phyloP scores from a whole-genome alignment of 352 stramenopile genomes.

The Phytopythium helicoides region DNA sequence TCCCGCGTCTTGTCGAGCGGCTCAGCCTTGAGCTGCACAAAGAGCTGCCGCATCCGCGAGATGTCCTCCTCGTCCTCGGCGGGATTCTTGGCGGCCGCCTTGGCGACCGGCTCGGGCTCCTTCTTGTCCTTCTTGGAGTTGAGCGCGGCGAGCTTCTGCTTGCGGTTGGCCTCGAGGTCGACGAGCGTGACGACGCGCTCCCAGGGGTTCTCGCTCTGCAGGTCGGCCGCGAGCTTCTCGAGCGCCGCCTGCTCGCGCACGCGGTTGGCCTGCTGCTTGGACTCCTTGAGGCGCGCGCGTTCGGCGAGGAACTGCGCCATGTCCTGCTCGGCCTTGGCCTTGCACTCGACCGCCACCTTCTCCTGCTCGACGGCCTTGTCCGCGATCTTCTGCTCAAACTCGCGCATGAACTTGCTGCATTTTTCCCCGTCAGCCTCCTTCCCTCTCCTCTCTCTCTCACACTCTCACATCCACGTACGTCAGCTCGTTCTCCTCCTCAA shows the following conservation, averaged over 20 bases:
- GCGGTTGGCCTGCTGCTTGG: conserved; percentile 91
- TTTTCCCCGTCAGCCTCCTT: too few relatives aligned
- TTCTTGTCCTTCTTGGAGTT: conserved; percentile 51
- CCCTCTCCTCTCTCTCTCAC: conserved; percentile 6
- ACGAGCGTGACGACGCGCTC: conserved; percentile 93
- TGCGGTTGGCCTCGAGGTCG: conserved; percentile 81
- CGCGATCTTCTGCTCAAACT: conserved; percentile 68
- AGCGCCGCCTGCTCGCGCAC: conserved; percentile 93
- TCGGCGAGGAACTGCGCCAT: conserved; percentile 86
- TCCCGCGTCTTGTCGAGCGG: conserved; percentile 79
- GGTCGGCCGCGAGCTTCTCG: conserved; percentile 93
- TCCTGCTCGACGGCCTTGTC: conserved; percentile 68
- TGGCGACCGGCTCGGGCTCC: conserved; percentile 33
- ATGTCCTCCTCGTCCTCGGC: conserved; percentile 82
- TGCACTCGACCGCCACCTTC: conserved; percentile 68
- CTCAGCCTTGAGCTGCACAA: conserved; percentile 94
- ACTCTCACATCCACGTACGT: too few relatives aligned
- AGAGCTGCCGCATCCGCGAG: conserved; percentile 91
- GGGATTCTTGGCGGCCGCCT: conserved; percentile 47
- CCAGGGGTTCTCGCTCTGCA: conserved; percentile 94
- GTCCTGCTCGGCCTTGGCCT: conserved; percentile 59
- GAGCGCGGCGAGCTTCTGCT: conserved; percentile 65
- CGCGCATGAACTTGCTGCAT: conserved; percentile 68
- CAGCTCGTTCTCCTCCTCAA: conserved; percentile 74
- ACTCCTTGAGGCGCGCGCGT: conserved; percentile 83